phyloP scores from a whole-genome alignment of 352 stramenopile species.

The Globisporangium echinulatum region DNA sequence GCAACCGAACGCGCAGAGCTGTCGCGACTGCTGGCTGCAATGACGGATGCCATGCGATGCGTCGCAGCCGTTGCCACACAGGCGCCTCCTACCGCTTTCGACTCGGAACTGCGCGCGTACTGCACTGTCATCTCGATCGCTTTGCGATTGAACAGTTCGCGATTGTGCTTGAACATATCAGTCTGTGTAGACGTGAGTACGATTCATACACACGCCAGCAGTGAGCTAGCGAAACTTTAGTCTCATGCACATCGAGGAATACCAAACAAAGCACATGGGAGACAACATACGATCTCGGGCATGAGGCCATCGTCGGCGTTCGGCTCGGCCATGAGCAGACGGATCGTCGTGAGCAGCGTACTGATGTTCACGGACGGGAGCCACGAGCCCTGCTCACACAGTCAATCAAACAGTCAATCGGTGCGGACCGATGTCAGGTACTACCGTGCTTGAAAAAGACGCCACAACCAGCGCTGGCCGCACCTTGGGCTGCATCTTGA shows the following conservation, averaged over 20 bases:
- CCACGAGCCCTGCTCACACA: constrained; percentile 66
- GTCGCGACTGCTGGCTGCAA: background rate
- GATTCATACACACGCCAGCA: background rate
- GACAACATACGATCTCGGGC: constrained; percentile 69
- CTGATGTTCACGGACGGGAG: constrained; percentile 89
- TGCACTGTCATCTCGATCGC: constrained; percentile 53
- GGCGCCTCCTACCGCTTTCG: background rate
- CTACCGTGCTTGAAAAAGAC: no score
- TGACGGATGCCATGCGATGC: background rate
- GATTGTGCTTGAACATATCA: constrained; percentile 74
- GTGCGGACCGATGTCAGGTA: no score
- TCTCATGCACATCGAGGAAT: no score
- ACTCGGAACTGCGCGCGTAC: constrained; percentile 26
- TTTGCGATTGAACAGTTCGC: constrained; percentile 60
- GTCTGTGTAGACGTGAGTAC: constrained; percentile 25
- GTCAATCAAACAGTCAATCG: background rate
- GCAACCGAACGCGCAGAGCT: background rate
- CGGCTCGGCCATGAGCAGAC: constrained; percentile 86
- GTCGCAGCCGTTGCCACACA: background rate
- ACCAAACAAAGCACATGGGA: no score
- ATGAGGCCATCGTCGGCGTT: constrained; percentile 90
- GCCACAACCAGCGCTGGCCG: background rate
- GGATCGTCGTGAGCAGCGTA: constrained; percentile 87
- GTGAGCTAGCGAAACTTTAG: background rate
- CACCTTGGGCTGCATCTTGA: constrained; percentile 89